phyloP scores from a whole-genome alignment of 345 rosid species.

The Lepidium aucheri region DNA sequence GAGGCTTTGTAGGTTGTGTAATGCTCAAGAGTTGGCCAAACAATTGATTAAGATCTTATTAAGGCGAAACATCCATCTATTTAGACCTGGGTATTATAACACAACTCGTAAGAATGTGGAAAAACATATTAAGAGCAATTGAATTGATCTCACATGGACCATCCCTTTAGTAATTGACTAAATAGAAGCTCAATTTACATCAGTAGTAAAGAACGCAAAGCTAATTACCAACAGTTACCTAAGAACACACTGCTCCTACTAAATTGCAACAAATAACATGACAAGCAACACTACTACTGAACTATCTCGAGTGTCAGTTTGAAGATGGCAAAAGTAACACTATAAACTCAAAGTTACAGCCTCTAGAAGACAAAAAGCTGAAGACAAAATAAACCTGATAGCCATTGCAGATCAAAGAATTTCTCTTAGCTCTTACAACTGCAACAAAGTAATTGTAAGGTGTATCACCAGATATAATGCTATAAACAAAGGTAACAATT shows the following conservation, averaged over 20 bases:
- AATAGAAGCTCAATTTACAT: background rate
- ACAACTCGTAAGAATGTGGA: no score
- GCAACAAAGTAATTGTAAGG: no score
- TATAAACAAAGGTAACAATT: no score
- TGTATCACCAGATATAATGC: no score
- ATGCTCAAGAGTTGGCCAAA: conserved; percentile 55
- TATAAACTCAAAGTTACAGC: background rate
- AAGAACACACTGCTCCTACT: background rate
- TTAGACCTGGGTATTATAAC: no score
- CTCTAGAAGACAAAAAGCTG: background rate
- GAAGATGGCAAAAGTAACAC: background rate
- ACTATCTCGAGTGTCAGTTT: background rate
- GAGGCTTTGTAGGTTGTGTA: conserved; percentile 62
- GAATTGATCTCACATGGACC: background rate
- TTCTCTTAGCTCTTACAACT: no score
- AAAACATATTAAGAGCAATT: background rate
- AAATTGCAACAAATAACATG: background rate
- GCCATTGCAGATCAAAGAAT: no score
- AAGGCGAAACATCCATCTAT: background rate
- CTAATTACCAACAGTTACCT: background rate
- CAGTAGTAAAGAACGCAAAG: background rate
- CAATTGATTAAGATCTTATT: no score
- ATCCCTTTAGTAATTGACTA: background rate
- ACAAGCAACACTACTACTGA: background rate
- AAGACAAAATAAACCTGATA: conserved; percentile 50